These are phyloP conservation scores for Penicillium decumbens DNA, from an alignment of 2,329 filamentous ascomycete genomes.

Conservation along the genomic window DNA sequence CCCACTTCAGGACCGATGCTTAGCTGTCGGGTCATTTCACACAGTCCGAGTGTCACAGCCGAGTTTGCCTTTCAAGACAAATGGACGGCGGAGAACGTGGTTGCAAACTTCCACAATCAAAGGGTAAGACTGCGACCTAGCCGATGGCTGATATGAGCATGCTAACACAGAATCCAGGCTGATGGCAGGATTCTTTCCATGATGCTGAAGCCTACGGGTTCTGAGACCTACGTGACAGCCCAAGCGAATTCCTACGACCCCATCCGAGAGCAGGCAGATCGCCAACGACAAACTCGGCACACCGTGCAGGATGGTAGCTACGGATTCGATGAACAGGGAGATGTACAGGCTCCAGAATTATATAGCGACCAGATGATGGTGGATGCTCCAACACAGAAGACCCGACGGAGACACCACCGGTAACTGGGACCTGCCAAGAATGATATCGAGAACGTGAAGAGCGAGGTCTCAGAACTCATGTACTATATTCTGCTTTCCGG, in stretches of 20 bases:
- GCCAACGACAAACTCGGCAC: constrained; percentile 36
- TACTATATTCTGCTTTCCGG: background rate
- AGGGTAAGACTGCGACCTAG: constrained; percentile 42
- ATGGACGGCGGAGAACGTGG: constrained; percentile 54
- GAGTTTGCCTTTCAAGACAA: constrained; percentile 57
- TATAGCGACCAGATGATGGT: constrained; percentile 43
- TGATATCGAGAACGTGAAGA: background rate
- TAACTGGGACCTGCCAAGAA: constrained; percentile 1
- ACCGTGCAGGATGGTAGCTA: constrained; percentile 33
- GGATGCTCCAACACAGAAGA: constrained; percentile 30
- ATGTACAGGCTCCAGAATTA: constrained; percentile 22
- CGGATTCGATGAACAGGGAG: constrained; percentile 31
- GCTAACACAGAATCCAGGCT: constrained; percentile 42
- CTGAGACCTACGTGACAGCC: constrained; percentile 11
- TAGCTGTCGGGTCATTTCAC: constrained; percentile 51
- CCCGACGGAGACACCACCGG: constrained; percentile 19
- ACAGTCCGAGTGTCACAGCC: constrained; percentile 55
- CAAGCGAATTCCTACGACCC: constrained; percentile 28
- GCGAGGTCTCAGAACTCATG: background rate
- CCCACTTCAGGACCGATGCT: constrained; percentile 51
- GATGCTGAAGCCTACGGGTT: constrained; percentile 44
- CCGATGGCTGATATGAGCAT: background rate
- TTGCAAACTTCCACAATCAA: constrained; percentile 60
- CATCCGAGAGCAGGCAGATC: constrained; percentile 40
- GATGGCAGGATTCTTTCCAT: constrained; percentile 58